phyloP scores from a whole-genome alignment of 345 rosid genomes.

The sweet orange (Citrus sinensis) region DVS_A1.0 CM039162.1:28311501-28312000 shows the following conservation, averaged over 20 bases:
- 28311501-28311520: conserved; percentile 88
- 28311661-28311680: neutral
- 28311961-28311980: neutral
- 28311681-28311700: neutral
- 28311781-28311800: neutral
- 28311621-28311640: conserved; percentile 86
- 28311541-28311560: conserved; percentile 82
- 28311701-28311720: neutral
- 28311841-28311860: neutral
- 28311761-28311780: neutral
- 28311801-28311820: conserved; percentile 1
- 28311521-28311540: conserved; percentile 95
- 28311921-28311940: neutral
- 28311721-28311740: neutral
- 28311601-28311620: conserved; percentile 71
- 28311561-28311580: conserved; percentile 94
- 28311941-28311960: neutral
- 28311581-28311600: conserved; percentile 93
- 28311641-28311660: conserved; percentile 22
- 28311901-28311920: neutral
- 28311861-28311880: neutral
- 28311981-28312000: neutral
- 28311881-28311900: neutral
- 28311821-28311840: neutral
- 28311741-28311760: neutral